phyloP scores from a whole-genome alignment of 1,139 yeast species.

The Diutina catenulata region DNA sequence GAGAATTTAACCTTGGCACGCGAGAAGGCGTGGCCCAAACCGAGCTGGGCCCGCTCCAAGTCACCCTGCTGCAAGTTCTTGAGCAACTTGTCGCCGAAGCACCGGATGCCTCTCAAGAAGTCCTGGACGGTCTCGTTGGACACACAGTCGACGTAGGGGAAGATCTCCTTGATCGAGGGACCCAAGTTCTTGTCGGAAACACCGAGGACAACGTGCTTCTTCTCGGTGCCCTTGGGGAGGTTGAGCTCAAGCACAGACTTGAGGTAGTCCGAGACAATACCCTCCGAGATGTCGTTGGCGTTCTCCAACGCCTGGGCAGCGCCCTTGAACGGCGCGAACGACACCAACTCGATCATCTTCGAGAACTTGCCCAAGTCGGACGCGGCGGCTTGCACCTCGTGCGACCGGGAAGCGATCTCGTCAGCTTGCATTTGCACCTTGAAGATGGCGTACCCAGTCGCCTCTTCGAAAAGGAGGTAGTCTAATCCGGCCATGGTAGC shows the following conservation, averaged over 20 bases:
- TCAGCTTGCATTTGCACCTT: constrained; percentile 92
- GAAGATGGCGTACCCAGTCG: constrained; percentile 96
- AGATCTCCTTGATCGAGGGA: constrained; percentile 84
- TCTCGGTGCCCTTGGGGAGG: constrained; percentile 74
- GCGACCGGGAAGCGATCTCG: constrained; percentile 80
- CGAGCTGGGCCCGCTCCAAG: constrained; percentile 94
- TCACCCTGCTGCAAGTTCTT: constrained; percentile 93
- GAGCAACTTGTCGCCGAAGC: constrained; percentile 77
- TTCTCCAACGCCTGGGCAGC: constrained; percentile 98
- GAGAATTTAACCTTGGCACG: constrained; percentile 98
- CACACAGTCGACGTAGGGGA: constrained; percentile 83
- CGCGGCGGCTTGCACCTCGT: constrained; percentile 90
- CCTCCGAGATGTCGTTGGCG: constrained; percentile 96
- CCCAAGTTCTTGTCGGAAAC: constrained; percentile 94
- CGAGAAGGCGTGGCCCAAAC: constrained; percentile 97
- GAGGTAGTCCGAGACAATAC: constrained; percentile 86
- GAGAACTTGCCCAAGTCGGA: constrained; percentile 82
- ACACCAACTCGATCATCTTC: constrained; percentile 83
- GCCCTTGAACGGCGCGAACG: constrained; percentile 97
- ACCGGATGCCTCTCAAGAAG: constrained; percentile 87
- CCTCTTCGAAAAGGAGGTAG: constrained; percentile 93
- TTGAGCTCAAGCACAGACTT: constrained; percentile 83
- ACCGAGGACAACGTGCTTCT: constrained; percentile 61
- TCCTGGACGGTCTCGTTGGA: constrained; percentile 92
- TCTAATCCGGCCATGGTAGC: constrained; percentile 35